Evolutionary conservation across 305 asterid genomes (phyloP).

Genomic region (Plantago rigida): DNA sequence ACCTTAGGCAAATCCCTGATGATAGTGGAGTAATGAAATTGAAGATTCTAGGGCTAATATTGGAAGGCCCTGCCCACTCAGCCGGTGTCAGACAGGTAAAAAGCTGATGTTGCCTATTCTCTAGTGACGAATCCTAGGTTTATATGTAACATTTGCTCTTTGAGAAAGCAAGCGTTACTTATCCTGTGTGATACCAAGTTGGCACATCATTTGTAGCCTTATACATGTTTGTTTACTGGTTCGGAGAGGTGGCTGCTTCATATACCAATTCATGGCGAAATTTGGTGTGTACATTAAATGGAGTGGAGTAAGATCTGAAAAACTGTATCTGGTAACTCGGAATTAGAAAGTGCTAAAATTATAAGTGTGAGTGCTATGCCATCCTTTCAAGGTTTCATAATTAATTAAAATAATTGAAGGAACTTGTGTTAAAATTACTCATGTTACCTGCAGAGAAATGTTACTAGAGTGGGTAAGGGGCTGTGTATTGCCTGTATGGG

Average conservation of each 20-base stretch:
- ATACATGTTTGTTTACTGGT: too few relatives aligned
- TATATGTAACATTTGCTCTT: conserved; percentile 1
- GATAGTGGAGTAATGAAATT: conserved; percentile 55
- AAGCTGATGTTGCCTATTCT: conserved; percentile 13
- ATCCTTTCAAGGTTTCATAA: neutral
- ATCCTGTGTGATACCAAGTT: too few relatives aligned
- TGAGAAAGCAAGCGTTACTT: too few relatives aligned
- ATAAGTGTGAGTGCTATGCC: neutral
- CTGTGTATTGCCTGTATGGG: neutral
- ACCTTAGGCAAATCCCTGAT: conserved; percentile 83
- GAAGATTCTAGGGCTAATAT: conserved; percentile 84
- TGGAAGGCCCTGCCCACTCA: conserved; percentile 85
- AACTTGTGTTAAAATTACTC: too few relatives aligned
- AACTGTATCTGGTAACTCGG: neutral
- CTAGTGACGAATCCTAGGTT: conserved; percentile 3
- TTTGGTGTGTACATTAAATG: neutral
- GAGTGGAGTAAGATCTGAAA: neutral
- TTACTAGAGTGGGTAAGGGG: neutral
- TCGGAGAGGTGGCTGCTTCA: neutral
- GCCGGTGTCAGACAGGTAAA: conserved; percentile 91
- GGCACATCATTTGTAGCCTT: too few relatives aligned
- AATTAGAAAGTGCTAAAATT: neutral
- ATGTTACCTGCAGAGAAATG: neutral
- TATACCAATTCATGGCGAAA: neutral
- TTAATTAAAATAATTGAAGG: too few relatives aligned